phyloP scores from a whole-genome alignment of 345 rosid species.

The Eucalyptus fibrosa region DNA sequence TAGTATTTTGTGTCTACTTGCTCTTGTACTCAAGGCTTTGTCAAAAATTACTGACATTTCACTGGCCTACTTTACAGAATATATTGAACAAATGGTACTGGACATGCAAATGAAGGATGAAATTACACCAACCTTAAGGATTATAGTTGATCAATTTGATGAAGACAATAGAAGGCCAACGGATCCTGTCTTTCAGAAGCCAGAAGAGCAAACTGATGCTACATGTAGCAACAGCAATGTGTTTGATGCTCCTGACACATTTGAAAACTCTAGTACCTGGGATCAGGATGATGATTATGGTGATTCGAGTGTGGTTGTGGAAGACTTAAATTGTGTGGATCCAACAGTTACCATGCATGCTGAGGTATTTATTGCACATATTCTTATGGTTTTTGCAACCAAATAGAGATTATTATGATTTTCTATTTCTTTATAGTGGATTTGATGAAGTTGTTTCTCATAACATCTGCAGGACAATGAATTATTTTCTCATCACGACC shows the following conservation, averaged over 20 bases:
- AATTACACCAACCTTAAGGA: conserved; percentile 63
- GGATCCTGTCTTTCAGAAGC: conserved; percentile 31
- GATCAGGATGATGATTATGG: conserved; percentile 43
- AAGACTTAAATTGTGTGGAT: conserved; percentile 26
- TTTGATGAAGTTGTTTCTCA: background rate
- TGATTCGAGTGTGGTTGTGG: conserved; percentile 32
- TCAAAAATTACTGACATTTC: background rate
- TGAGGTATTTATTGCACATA: conserved; percentile 29
- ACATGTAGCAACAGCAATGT: conserved; percentile 21
- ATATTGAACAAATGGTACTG: conserved; percentile 52
- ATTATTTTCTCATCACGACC: conserved; percentile 18
- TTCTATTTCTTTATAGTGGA: background rate
- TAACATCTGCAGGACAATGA: conserved; percentile 41
- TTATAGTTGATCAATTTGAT: conserved; percentile 54
- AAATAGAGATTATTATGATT: background rate
- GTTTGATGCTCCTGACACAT: conserved; percentile 26
- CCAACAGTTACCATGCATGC: conserved; percentile 33
- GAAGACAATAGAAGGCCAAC: conserved; percentile 53
- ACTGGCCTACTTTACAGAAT: conserved; percentile 31
- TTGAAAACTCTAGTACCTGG: conserved; percentile 35
- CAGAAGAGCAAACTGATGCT: conserved; percentile 19
- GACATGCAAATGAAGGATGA: conserved; percentile 56
- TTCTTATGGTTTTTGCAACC: background rate
- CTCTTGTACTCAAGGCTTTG: background rate
- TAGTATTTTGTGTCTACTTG: background rate